Evolutionary conservation across 2,329 filamentous ascomycete species (phyloP).

Genomic region (Talaromyces sp.): DNA sequence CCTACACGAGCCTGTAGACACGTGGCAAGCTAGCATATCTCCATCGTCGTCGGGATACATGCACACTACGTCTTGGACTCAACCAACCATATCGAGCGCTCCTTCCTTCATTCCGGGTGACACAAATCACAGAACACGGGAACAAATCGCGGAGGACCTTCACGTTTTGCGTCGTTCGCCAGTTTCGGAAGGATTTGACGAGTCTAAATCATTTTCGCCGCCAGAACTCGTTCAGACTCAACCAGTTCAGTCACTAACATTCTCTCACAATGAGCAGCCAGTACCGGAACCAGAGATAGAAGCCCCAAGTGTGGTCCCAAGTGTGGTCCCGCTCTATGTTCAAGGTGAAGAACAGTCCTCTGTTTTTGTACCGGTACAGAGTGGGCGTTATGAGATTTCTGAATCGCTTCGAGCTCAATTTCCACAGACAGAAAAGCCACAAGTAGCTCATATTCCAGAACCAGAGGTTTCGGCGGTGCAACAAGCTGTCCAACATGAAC

Average conservation of each 20-base stretch:
- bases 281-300: constrained; percentile 11
- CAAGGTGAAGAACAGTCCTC: constrained; percentile 39
- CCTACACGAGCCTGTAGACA: not conserved
- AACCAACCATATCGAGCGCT: not conserved
- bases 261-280: not conserved
- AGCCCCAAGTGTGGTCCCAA: constrained; percentile 27
- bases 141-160: constrained; percentile 3
- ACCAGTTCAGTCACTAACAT: constrained; percentile 1
- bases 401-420: not conserved
- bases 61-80: not conserved
- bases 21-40: not conserved
- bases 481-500: constrained; percentile 30
- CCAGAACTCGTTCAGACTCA: constrained; percentile 7
- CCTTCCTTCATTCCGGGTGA: not conserved
- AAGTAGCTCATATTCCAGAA: constrained; percentile 26
- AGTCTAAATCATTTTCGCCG: constrained; percentile 1
- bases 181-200: constrained; percentile 6
- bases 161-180: constrained; percentile 11
- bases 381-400: not conserved
- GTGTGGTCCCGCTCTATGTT: constrained; percentile 40
- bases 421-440: constrained; percentile 18
- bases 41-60: not conserved
- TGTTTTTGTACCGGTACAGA: constrained; percentile 21
- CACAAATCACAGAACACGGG: not conserved
- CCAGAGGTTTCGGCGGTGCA: constrained; percentile 37